phyloP scores from a whole-genome alignment of 495 filamentous ascomycete genomes.

The Annulohypoxylon maeteangense region DNA sequence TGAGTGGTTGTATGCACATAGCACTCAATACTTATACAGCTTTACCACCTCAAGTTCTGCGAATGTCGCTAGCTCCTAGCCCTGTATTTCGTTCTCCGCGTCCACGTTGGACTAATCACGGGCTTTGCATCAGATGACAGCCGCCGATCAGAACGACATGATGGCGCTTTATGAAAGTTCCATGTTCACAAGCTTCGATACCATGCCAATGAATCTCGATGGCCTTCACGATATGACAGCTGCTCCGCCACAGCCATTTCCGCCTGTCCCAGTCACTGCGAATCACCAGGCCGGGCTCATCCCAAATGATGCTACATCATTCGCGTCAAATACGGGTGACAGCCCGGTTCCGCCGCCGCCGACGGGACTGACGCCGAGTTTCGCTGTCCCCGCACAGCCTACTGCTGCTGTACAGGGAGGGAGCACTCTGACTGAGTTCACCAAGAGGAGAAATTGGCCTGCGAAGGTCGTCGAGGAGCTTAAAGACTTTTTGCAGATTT shows the following conservation, averaged over 20 bases:
- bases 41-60: not conserved
- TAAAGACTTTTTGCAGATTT: slow-evolving; percentile 86
- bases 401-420: slow-evolving; percentile 56
- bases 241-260: slow-evolving; percentile 34
- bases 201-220: slow-evolving; percentile 53
- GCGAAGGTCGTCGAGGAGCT: slow-evolving; percentile 90
- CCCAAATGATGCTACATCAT: slow-evolving; percentile 39
- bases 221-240: slow-evolving; percentile 41
- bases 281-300: slow-evolving; percentile 38
- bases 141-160: slow-evolving; percentile 47
- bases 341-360: slow-evolving; percentile 59
- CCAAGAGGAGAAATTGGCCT: slow-evolving; percentile 88
- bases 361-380: slow-evolving; percentile 31
- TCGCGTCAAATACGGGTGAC: slow-evolving; percentile 41
- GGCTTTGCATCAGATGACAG: slow-evolving; percentile 47
- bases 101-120: slow-evolving; percentile 28
- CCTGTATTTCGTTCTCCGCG: not conserved
- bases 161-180: slow-evolving; percentile 55
- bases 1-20: slow-evolving; percentile 35
- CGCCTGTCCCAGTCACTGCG: slow-evolving; percentile 28
- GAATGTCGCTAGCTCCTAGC: slow-evolving; percentile 9
- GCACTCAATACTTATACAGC: not conserved
- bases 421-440: slow-evolving; percentile 82
- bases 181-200: slow-evolving; percentile 52
- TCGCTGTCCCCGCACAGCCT: slow-evolving; percentile 50